Evolutionary conservation across 192 early-diverging fungal species (phyloP).

Genomic region (Coemansia aciculifera): DNA sequence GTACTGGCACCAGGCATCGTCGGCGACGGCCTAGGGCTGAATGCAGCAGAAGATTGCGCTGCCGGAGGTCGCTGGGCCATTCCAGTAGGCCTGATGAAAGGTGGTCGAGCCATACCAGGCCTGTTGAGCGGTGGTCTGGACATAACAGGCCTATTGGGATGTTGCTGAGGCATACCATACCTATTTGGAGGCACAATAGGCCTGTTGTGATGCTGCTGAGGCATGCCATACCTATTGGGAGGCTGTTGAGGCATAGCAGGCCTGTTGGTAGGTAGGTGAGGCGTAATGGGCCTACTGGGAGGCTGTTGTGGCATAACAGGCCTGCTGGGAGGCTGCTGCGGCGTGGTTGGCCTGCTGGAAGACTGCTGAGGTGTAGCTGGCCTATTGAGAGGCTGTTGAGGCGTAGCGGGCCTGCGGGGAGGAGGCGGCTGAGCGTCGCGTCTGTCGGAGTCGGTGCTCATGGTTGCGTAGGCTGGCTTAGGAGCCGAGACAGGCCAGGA

Average conservation of each 20-base stretch:
- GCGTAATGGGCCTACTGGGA: not conserved
- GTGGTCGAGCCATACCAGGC: not conserved
- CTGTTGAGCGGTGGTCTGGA: not conserved
- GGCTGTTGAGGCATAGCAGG: not conserved
- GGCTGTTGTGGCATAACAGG: not conserved
- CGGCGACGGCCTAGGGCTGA: not conserved
- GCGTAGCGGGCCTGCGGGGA: not conserved
- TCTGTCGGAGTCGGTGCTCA: not conserved
- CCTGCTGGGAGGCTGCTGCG: not conserved
- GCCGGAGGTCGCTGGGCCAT: not conserved
- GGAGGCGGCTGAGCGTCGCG: not conserved
- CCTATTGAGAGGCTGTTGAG: not conserved
- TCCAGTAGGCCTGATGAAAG: not conserved
- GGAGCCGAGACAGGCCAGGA: not conserved
- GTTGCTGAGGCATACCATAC: not conserved
- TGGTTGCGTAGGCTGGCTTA: not conserved
- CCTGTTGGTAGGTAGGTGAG: not conserved
- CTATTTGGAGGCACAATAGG: not conserved
- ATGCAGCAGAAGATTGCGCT: not conserved
- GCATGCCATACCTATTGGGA: not conserved
- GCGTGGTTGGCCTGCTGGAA: not conserved
- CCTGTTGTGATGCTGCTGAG: not conserved
- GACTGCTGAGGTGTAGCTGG: not conserved
- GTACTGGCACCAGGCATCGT: not conserved
- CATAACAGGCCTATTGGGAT: not conserved